A percentile compares a stretch with the other conserved stretches of the same genome.
These are phyloP conservation scores for Theobroma cacao DNA, from an alignment of 345 rosid species.

Conservation along the genomic window DNA sequence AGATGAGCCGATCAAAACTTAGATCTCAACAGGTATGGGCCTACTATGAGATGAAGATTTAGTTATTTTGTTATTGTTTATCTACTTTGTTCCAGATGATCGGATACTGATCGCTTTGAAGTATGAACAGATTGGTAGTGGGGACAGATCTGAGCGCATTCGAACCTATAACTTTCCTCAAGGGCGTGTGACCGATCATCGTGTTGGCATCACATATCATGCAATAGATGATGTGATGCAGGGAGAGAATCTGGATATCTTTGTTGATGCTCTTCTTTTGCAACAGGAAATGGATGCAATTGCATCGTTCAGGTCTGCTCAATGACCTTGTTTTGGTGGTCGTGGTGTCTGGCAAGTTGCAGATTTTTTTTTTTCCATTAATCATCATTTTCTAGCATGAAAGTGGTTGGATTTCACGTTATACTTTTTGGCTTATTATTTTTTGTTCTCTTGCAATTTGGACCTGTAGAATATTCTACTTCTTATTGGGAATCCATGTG, in stretches of 20 bases:
- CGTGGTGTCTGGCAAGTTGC: background rate
- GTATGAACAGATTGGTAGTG: conserved; percentile 74
- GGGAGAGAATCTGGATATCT: conserved; percentile 78
- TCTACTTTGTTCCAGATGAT: conserved; percentile 13
- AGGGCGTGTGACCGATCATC: conserved; percentile 88
- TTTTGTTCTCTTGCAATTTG: background rate
- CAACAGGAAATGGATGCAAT: conserved; percentile 96
- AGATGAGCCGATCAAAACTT: conserved; percentile 67
- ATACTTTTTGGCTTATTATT: background rate
- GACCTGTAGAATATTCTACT: background rate
- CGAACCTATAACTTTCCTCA: conserved; percentile 95
- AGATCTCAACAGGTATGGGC: conserved; percentile 78
- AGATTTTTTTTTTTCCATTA: background rate
- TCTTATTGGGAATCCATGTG: background rate
- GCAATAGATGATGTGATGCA: conserved; percentile 70
- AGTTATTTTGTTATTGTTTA: background rate
- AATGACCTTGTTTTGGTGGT: conserved; percentile 13
- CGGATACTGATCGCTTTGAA: conserved; percentile 7
- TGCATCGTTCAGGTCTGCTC: conserved; percentile 62
- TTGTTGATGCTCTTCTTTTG: conserved; percentile 84
- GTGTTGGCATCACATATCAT: conserved; percentile 82
- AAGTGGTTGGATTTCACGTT: background rate
- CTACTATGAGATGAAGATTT: background rate
- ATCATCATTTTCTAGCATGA: background rate
- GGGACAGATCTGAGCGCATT: conserved; percentile 89